Conservation (phyloP, 169 alveolate species). For the Perkinsus chesapeaki region DNA sequence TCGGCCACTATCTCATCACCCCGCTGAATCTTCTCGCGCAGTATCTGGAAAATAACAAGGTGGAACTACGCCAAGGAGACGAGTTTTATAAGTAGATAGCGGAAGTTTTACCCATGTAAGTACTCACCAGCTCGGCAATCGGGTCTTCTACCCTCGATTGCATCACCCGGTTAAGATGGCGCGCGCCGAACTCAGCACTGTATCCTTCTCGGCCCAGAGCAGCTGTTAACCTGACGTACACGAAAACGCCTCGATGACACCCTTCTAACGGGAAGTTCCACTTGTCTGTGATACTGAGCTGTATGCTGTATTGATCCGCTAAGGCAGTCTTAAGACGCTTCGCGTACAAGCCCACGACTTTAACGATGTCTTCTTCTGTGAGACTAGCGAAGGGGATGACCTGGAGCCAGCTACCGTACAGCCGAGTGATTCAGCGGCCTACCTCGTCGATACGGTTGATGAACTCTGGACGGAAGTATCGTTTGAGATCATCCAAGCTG, state of each 20-base stretch:
- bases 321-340: not conserved
- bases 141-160: not conserved
- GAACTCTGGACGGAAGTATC: constrained; percentile 72
- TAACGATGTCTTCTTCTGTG: not conserved
- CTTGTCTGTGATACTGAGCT: constrained; percentile 16
- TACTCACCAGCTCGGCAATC: not conserved
- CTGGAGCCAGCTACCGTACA: constrained; percentile 29
- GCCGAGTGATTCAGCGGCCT: constrained; percentile 56
- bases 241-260: constrained; percentile 1
- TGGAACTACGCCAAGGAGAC: no score
- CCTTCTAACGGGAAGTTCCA: constrained; percentile 14
- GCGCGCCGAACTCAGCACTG: constrained; percentile 37
- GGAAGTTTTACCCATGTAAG: not conserved
- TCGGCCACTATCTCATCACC: not conserved
- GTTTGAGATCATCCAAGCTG: constrained; percentile 28
- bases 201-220: constrained; percentile 17
- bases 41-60: not conserved
- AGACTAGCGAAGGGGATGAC: not conserved
- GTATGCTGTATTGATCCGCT: not conserved
- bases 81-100: no score
- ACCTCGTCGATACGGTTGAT: constrained; percentile 75
- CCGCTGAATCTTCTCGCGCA: not conserved
- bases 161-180: constrained; percentile 32
- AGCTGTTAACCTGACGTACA: constrained; percentile 9
- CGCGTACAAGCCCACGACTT: not conserved